Evolutionary conservation across 352 stramenopile genomes (phyloP), one percentile per base, ranked within the genome.

Genomic region (Thalassiosira exigua): DNA sequence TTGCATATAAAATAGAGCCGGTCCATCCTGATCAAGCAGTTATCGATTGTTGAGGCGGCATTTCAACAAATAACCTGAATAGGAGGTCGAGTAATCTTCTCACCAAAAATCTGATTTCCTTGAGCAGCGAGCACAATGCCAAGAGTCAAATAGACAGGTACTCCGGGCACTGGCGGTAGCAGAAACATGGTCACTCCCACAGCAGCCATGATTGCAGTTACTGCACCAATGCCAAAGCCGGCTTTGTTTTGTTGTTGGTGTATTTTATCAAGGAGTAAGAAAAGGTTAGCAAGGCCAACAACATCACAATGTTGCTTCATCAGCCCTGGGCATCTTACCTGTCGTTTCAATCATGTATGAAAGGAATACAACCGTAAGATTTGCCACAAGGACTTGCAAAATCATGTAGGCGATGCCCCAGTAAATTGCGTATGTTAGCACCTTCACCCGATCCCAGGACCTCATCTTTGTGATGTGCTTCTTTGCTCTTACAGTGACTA

Each of bases 131-230:
- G 58, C 1, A 93, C 77, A 59, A 93, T 84, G 12, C 88, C 88
- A 51, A 85, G 72, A 14, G 77, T 79, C 54, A 93, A 59, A 61
- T 93, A 93, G 11, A 93, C 84, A 24, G 88, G 88, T 44, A 91
- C 83, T 24, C 87, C 87, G 17, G 88, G 88, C 24, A 93, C 82
- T 46, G 84, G 81, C 29, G 88, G 88, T n/a, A 91, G 61, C 2
- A 93, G 68, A 65, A 93, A 93, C 83, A 93, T 87, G 4, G 73
- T 36, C 12, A 92, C 51, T 36, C 87, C 88, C 19, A 93, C 81
- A 50, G 12, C 75, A 14, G 82, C 46, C 51, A 91, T 79, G 36
- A 92, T 88, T 21, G 30, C 60, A 29, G 85, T 92, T 5, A 88
- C 83, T 11, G 66, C 32, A 27, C 21, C 51, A 11, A 93, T 50